Evolutionary conservation across 208 protist species (phyloP), one percentile per base, ranked within the genome.

Genomic region (Trypanosoma grayi): DNA sequence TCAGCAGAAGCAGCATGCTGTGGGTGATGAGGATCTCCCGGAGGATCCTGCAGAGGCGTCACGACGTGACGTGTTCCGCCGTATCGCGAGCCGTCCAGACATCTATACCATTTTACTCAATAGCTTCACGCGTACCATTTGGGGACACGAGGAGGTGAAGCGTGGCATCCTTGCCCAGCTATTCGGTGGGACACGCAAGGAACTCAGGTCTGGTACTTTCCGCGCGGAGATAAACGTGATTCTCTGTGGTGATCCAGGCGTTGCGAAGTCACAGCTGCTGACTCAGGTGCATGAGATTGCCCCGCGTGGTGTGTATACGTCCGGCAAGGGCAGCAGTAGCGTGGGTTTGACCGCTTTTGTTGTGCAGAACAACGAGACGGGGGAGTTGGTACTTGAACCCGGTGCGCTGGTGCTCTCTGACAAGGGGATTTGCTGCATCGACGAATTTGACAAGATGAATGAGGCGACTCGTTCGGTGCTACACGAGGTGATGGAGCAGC

Each of bases 381-480:
- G 93, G 0, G 98, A 99, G 69, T 75, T 98, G 5, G 97, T 99
- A 14, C 75, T 99, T n/a, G 98, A 99, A 69, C 90, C 82, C n/a
- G 96, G 98, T 73, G 98, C 98, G 8, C 78, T 99, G 0, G 98
- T 99, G 7, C 80, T 99, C 0, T 96, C 86, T 27, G 98, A 99
- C 69, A 81, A 92, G 8, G 99, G 99, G 44, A 74, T 99, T 16
- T 99, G 99, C 79, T 99, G 99, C 83, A 99, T 99, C 53, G 99
- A 99, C 72, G 99, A 99, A 82, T 99, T 99, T 79, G 99, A 99
- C 77, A 99, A 99, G 81, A 99, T 99, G 98, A 93, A 85, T 66
- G 98, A 99, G 41, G 72, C 85, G 8, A 99, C 98, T 2, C 85
- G 98, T 27, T 98, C 96, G 0, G 96, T 99, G 55, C 80, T 99